These are phyloP conservation scores for Coriaria nepalensis DNA, from an alignment of 306 rosid genomes.

Conservation along the genomic window DNA sequence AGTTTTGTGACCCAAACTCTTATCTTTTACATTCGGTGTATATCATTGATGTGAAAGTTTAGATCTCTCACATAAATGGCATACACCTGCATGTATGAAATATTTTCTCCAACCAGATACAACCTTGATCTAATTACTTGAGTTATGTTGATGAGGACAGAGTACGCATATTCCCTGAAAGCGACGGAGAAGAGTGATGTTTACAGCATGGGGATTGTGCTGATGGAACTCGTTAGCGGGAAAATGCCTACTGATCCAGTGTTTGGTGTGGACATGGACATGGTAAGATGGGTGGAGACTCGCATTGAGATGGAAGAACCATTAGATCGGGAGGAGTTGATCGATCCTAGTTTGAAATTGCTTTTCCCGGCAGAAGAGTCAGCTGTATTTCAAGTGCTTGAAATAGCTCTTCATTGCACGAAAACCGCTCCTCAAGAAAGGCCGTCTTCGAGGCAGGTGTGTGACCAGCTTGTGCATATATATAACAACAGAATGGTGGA, in stretches of 20 bases:
- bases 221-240: slow-evolving; percentile 89
- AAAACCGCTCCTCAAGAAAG: slow-evolving; percentile 65
- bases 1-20: too few relatives aligned
- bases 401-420: slow-evolving; percentile 79
- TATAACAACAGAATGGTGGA: slow-evolving; percentile 33
- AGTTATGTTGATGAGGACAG: slow-evolving; percentile 12
- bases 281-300: slow-evolving; percentile 91
- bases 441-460: slow-evolving; percentile 61
- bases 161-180: slow-evolving; percentile 69
- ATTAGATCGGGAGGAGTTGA: slow-evolving; percentile 32
- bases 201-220: slow-evolving; percentile 87
- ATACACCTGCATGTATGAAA: too few relatives aligned
- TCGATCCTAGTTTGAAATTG: slow-evolving; percentile 56
- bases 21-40: too few relatives aligned
- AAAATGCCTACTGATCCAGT: slow-evolving; percentile 59
- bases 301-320: slow-evolving; percentile 31
- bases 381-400: slow-evolving; percentile 71
- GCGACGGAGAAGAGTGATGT: slow-evolving; percentile 90
- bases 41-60: too few relatives aligned
- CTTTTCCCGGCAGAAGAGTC: slow-evolving; percentile 39
- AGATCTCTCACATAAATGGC: too few relatives aligned
- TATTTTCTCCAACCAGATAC: too few relatives aligned
- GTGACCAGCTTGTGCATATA: slow-evolving; percentile 59
- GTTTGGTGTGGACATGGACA: slow-evolving; percentile 73
- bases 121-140: too few relatives aligned